phyloP scores from a whole-genome alignment of 2,329 filamentous ascomycete genomes.

The Paracorniculantispora psalliotae region DNA sequence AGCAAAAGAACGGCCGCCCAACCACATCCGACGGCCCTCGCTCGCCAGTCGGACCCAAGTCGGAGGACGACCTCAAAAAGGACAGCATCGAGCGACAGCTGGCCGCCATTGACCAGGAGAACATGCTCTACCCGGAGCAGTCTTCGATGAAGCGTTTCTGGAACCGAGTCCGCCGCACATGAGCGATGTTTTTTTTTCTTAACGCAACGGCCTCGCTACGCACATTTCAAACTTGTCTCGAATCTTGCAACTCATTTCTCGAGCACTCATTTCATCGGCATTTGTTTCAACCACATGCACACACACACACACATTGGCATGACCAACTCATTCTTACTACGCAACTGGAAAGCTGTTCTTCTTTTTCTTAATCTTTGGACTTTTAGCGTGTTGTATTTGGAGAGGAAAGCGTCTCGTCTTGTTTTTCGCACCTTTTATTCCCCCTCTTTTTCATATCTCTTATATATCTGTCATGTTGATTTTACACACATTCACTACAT shows the following conservation, averaged over 20 bases:
- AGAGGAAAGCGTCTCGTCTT: not conserved
- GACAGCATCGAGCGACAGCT: slow-evolving; percentile 51
- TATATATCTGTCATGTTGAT: not conserved
- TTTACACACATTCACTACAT: slow-evolving; percentile 7
- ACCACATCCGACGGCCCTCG: slow-evolving; percentile 30
- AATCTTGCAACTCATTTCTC: not conserved
- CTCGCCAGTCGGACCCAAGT: slow-evolving; percentile 25
- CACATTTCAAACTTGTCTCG: not conserved
- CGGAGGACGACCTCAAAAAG: slow-evolving; percentile 42
- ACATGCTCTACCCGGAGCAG: slow-evolving; percentile 35
- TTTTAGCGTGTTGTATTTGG: slow-evolving; percentile 6
- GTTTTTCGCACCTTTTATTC: not conserved
- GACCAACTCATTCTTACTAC: not conserved
- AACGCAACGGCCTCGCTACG: not conserved
- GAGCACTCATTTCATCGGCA: too few species aligned
- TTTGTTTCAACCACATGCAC: slow-evolving; percentile 1
- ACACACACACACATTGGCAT: slow-evolving; percentile 8
- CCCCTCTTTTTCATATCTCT: not conserved
- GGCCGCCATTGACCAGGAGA: slow-evolving; percentile 48
- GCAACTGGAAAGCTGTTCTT: not conserved
- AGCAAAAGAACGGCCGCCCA: slow-evolving; percentile 33
- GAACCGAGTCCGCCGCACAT: slow-evolving; percentile 53
- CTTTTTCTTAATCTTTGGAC: slow-evolving; percentile 3
- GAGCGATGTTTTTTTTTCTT: slow-evolving; percentile 1
- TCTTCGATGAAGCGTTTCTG: slow-evolving; percentile 59